Evolutionary conservation across 1,284 basidiomycete genomes (phyloP), one percentile per base, ranked within the genome.

Genomic region (Rhodotorula sp.): DNA sequence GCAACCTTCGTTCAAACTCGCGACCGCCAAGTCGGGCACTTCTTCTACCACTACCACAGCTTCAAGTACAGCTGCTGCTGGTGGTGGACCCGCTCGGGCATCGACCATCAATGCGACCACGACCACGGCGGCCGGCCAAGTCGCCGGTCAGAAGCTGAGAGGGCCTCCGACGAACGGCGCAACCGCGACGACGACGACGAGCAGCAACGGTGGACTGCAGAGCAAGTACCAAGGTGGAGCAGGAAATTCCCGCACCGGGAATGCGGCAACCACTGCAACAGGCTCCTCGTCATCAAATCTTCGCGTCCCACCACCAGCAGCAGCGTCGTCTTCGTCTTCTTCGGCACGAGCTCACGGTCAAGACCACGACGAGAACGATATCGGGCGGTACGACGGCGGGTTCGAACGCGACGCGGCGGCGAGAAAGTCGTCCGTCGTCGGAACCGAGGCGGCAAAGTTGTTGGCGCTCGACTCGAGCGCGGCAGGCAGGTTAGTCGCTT

Each of bases 321-420:
- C 68, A 43, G 54, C 63, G 15, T 61, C 65, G 26, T 65, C 57
- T 29, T 62, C 20, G 12, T 62, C 18, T 46, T 66, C 39, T n/a
- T 18, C 52, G 10, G 18, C 48, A 6, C 43, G 29, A 6, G 6
- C 43, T 15, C 18, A 43, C 10, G 39, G 39, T 14, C 39, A 43
- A 43, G 39, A 12, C 10, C 39, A 43, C 39, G 39, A 43, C 39
- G 39, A 21, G n/a, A 47, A 60, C 54, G 63, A 64, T 54, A 90
- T 93, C 61, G 93, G 92, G 47, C 85, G 83, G 65, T 94, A 94
- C 80, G 93, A 95, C 75, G 92, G 91, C 18, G 92, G 91, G 2
- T 85, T 93, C 56, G 92, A 94, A 82, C 82, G 86, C 48, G 93
- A 94, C 69, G 88, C 20, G 23, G 29, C 26, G 54, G 26, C 15